Evolutionary conservation across 2,329 filamentous ascomycete species (phyloP).

Genomic region (Sporothrix schenckii): DNA sequence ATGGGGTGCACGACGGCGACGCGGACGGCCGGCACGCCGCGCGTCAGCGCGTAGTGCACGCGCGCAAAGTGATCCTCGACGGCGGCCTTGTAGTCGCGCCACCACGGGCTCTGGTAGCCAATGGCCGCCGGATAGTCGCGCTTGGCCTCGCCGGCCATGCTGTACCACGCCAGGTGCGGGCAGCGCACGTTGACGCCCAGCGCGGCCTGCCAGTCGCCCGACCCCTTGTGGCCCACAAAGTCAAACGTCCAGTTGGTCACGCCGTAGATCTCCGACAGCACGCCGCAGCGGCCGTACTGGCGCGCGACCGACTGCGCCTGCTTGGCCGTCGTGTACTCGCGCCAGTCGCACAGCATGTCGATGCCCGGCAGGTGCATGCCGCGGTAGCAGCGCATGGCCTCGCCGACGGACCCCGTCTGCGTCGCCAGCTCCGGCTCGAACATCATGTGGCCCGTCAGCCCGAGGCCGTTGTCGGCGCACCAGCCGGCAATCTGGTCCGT

Average conservation of each 20-base stretch:
- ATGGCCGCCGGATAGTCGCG: slow-evolving; percentile 16
- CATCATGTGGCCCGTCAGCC: slow-evolving; percentile 17
- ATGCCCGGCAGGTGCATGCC: slow-evolving; percentile 12
- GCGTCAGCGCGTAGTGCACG: background rate
- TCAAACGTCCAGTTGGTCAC: slow-evolving; percentile 17
- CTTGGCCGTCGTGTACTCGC: slow-evolving; percentile 22
- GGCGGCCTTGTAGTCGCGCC: slow-evolving; percentile 6
- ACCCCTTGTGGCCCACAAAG: background rate
- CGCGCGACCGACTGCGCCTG: slow-evolving; percentile 8
- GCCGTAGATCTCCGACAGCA: slow-evolving; percentile 8
- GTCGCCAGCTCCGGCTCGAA: background rate
- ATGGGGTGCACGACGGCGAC: background rate
- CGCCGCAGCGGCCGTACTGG: slow-evolving; percentile 8
- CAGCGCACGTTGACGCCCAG: slow-evolving; percentile 11
- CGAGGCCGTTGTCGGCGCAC: slow-evolving; percentile 10
- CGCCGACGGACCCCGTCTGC: background rate
- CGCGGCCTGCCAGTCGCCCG: slow-evolving; percentile 16
- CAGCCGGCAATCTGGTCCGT: background rate
- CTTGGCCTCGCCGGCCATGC: slow-evolving; percentile 20
- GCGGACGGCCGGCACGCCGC: background rate
- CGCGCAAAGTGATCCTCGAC: slow-evolving; percentile 16
- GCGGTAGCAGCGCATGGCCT: slow-evolving; percentile 21
- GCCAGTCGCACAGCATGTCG: slow-evolving; percentile 6
- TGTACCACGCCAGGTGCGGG: slow-evolving; percentile 8
- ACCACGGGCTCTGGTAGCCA: slow-evolving; percentile 21